Conservation (phyloP, 345 rosid genomes). For the Boechera retrofracta region DNA sequence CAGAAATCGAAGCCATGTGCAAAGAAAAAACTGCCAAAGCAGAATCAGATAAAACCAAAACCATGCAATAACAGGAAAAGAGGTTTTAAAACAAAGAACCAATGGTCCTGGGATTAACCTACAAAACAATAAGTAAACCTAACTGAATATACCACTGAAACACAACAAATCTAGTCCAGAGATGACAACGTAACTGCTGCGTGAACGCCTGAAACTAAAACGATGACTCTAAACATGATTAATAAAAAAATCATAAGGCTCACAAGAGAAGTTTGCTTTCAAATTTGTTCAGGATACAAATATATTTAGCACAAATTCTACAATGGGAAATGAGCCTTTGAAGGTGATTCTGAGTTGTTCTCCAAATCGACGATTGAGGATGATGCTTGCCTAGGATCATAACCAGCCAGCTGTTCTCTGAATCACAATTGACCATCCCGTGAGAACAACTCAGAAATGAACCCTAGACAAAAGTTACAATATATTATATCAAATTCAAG, state of each 20-base stretch:
- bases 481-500: conserved; percentile 2
- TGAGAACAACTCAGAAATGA: conserved; percentile 23
- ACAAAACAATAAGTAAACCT: conserved; percentile 14
- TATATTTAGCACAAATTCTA: conserved; percentile 25
- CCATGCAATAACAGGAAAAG: conserved; percentile 16
- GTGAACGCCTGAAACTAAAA: neutral
- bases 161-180: conserved; percentile 20
- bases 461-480: neutral
- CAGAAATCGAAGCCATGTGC: neutral
- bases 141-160: conserved; percentile 5
- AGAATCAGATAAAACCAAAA: conserved; percentile 31
- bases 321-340: conserved; percentile 21
- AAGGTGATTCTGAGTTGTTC: neutral
- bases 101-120: conserved; percentile 7
- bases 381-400: conserved; percentile 24
- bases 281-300: conserved; percentile 18
- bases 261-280: conserved; percentile 25
- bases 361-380: conserved; percentile 15
- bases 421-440: conserved; percentile 10
- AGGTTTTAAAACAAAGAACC: neutral
- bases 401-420: conserved; percentile 31
- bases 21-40: conserved; percentile 25
- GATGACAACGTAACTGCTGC: neutral
- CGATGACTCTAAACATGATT: neutral
- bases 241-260: neutral